Evolutionary conservation across 331 rosid species (phyloP).

Genomic region (Quercus phellos): DNA sequence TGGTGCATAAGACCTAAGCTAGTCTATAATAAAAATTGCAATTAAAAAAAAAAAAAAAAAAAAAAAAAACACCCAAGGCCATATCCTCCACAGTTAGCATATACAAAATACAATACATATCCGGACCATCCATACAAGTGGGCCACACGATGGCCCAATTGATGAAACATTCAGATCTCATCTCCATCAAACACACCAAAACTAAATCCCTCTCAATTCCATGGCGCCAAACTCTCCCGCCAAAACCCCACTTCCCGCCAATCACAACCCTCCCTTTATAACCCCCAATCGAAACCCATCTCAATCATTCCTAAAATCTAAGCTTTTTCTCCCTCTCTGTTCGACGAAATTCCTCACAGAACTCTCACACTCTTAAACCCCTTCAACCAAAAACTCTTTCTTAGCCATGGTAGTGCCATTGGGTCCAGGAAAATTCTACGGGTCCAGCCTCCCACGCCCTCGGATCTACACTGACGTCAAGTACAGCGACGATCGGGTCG

Average conservation of each 20-base stretch:
- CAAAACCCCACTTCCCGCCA: slow-evolving; percentile 38
- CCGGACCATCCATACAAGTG: too few relatives aligned
- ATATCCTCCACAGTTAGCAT: too few relatives aligned
- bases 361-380: background rate
- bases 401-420: slow-evolving; percentile 54
- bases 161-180: too few relatives aligned
- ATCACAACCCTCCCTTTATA: slow-evolving; percentile 10
- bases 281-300: background rate
- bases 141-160: too few relatives aligned
- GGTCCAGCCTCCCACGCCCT: slow-evolving; percentile 85
- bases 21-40: too few relatives aligned
- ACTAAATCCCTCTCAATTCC: slow-evolving; percentile 3
- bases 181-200: background rate
- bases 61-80: too few relatives aligned
- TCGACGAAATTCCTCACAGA: background rate
- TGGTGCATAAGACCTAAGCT: too few relatives aligned
- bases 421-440: slow-evolving; percentile 77
- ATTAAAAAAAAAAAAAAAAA: too few relatives aligned
- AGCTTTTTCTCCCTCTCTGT: too few relatives aligned
- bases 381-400: background rate
- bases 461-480: slow-evolving; percentile 64
- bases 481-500: slow-evolving; percentile 53
- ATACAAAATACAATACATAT: too few relatives aligned
- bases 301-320: background rate
- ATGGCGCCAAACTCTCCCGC: slow-evolving; percentile 52